These are phyloP conservation scores for Saccharomyces cerevisiae DNA, from an alignment of 805 yeast species.

Conservation along the genomic window DNA sequence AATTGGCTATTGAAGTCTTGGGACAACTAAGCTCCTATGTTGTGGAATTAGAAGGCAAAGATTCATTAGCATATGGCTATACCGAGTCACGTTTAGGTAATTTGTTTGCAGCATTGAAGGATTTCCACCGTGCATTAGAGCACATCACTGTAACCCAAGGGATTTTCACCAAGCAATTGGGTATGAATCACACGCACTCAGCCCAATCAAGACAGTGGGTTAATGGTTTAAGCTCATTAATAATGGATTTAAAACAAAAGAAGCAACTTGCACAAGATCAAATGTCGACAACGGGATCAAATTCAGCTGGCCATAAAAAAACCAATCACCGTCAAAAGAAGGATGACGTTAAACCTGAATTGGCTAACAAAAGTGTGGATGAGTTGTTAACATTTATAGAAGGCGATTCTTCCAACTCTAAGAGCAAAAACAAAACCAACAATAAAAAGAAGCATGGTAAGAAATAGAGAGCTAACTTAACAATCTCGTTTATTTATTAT, in stretches of 20 bases:
- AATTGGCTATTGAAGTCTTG: slow-evolving; percentile 48
- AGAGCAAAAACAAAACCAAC: slow-evolving; percentile 25
- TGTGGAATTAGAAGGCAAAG: slow-evolving; percentile 44
- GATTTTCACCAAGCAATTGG: slow-evolving; percentile 49
- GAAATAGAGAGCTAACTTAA: slow-evolving; percentile 6
- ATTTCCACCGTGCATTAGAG: slow-evolving; percentile 48
- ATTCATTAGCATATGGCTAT: slow-evolving; percentile 54
- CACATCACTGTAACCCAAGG: slow-evolving; percentile 49
- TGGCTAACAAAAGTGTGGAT: slow-evolving; percentile 60
- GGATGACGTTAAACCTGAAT: slow-evolving; percentile 39
- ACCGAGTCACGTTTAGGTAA: slow-evolving; percentile 65
- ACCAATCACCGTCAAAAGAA: slow-evolving; percentile 25
- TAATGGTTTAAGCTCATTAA: slow-evolving; percentile 41
- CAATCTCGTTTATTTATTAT: not conserved
- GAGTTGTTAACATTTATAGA: slow-evolving; percentile 66
- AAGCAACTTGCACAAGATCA: slow-evolving; percentile 23
- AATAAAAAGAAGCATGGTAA: slow-evolving; percentile 20
- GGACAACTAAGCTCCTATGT: slow-evolving; percentile 46
- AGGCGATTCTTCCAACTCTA: slow-evolving; percentile 35
- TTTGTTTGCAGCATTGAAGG: slow-evolving; percentile 43
- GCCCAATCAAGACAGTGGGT: slow-evolving; percentile 61
- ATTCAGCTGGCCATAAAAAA: slow-evolving; percentile 3
- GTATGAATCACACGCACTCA: slow-evolving; percentile 60
- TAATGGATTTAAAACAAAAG: slow-evolving; percentile 22
- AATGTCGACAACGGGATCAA: slow-evolving; percentile 19